These are phyloP conservation scores for Leccinum disarticulatum DNA, from an alignment of 768 basidiomycete species.

Conservation along the genomic window DNA sequence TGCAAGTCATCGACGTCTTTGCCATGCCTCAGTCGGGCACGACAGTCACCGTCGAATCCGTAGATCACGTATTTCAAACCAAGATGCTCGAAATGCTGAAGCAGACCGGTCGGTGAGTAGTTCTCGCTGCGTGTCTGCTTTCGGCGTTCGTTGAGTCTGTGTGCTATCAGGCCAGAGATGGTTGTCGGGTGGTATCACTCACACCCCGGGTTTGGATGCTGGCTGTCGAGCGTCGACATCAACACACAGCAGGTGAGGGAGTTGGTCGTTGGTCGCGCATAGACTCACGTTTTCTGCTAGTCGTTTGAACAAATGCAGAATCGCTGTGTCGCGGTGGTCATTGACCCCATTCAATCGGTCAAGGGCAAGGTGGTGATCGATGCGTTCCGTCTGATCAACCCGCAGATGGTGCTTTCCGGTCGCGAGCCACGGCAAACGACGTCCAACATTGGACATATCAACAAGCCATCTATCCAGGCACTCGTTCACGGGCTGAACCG, in stretches of 20 bases:
- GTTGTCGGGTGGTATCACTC: conserved; percentile 99
- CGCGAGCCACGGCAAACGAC: conserved; percentile 97
- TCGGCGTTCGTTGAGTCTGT: conserved; percentile 5
- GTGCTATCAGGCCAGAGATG: conserved; percentile 74
- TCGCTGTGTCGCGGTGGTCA: conserved; percentile 94
- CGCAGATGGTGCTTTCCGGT: conserved; percentile 84
- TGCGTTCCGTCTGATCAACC: conserved; percentile 96
- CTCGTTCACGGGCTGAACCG: conserved; percentile 97
- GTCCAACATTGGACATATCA: conserved; percentile 97
- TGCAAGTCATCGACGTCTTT: conserved; percentile 95
- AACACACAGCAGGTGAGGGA: conserved; percentile 89
- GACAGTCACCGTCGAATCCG: conserved; percentile 95
- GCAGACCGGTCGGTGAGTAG: conserved; percentile 88
- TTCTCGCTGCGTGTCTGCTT: conserved; percentile 6
- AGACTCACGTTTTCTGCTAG: conserved; percentile 41
- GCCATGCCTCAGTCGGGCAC: conserved; percentile 99
- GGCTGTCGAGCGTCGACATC: conserved; percentile 98
- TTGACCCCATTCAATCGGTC: conserved; percentile 98
- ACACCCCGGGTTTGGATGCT: conserved; percentile 99
- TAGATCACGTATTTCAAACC: conserved; percentile 97
- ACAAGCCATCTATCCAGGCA: conserved; percentile 99
- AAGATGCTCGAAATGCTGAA: conserved; percentile 99
- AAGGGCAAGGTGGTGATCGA: conserved; percentile 99
- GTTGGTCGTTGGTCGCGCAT: conserved; percentile 1
- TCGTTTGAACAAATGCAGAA: conserved; percentile 94